A percentile compares a stretch with the other conserved stretches of the same genome.
These are phyloP conservation scores for Aspergillus sclerotialis DNA, from an alignment of 2,329 filamentous ascomycete genomes.

Conservation along the genomic window DNA sequence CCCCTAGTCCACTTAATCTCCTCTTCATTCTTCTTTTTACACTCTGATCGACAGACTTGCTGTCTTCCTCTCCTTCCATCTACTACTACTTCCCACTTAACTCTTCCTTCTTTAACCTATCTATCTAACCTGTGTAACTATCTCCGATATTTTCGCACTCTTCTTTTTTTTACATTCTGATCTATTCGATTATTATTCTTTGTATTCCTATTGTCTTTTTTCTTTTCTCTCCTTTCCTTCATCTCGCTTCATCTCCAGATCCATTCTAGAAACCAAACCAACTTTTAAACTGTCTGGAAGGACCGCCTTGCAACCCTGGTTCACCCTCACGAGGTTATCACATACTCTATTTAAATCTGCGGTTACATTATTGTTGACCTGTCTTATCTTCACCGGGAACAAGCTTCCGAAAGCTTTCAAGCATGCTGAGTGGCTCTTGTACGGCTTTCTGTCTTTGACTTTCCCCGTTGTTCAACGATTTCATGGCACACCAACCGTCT, in stretches of 20 bases:
- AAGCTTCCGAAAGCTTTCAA: conserved; percentile 5
- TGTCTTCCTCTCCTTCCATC: too few relatives aligned
- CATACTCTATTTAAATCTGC: conserved; percentile 3
- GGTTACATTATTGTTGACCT: conserved; percentile 1
- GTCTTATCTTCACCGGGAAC: neutral
- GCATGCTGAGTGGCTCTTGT: conserved; percentile 14
- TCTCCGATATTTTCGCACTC: too few relatives aligned
- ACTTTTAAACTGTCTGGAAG: too few relatives aligned
- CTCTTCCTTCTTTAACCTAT: too few relatives aligned
- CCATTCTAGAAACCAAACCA: neutral
- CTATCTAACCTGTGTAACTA: conserved; percentile 13
- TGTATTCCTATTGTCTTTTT: conserved; percentile 9
- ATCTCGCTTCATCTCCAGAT: conserved; percentile 2
- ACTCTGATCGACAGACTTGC: conserved; percentile 2
- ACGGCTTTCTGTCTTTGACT: conserved; percentile 12
- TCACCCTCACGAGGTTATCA: conserved; percentile 7
- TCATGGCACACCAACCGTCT: conserved; percentile 14
- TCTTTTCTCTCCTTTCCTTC: conserved; percentile 2
- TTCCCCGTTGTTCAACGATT: conserved; percentile 15
- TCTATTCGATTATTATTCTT: conserved; percentile 4
- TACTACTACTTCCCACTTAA: too few relatives aligned
- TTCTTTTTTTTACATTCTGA: conserved; percentile 7
- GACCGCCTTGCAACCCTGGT: too few relatives aligned
- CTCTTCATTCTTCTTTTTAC: conserved; percentile 7
- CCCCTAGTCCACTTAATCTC: too few relatives aligned